These are phyloP conservation scores for Agaricus bisporus DNA, from an alignment of 768 basidiomycete species.

Conservation along the genomic window DNA sequence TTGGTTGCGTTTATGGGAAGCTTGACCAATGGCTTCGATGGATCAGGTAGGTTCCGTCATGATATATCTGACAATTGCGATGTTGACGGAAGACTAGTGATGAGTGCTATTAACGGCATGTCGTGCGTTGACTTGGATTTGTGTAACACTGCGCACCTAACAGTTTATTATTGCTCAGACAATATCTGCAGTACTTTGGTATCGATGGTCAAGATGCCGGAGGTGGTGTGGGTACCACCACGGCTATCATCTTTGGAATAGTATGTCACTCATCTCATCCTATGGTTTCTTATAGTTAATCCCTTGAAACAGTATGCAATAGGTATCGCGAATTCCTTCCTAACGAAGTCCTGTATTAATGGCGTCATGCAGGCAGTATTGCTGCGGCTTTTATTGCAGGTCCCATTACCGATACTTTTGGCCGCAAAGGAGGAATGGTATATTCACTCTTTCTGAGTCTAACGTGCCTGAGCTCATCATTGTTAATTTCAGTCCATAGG, in stretches of 20 bases:
- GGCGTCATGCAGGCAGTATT: slow-evolving; percentile 15
- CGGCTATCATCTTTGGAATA: slow-evolving; percentile 40
- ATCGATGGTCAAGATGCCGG: slow-evolving; percentile 33
- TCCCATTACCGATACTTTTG: slow-evolving; percentile 34
- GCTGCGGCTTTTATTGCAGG: slow-evolving; percentile 34
- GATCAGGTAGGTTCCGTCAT: slow-evolving; percentile 27
- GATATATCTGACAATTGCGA: background rate
- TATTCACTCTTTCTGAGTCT: background rate
- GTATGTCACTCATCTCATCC: slow-evolving; percentile 18
- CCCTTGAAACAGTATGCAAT: slow-evolving; percentile 31
- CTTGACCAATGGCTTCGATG: slow-evolving; percentile 41
- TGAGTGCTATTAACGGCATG: slow-evolving; percentile 44
- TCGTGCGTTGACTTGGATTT: slow-evolving; percentile 22
- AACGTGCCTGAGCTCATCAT: background rate
- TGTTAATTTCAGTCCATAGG: slow-evolving; percentile 26
- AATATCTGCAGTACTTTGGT: slow-evolving; percentile 35
- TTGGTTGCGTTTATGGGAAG: slow-evolving; percentile 40
- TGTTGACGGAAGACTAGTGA: slow-evolving; percentile 22
- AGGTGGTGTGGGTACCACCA: slow-evolving; percentile 37
- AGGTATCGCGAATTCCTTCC: slow-evolving; percentile 18
- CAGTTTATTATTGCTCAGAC: slow-evolving; percentile 15
- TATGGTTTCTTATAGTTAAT: background rate
- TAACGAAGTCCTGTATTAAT: background rate
- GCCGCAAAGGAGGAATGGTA: slow-evolving; percentile 41
- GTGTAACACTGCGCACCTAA: background rate